Evolutionary conservation across 345 rosid species (phyloP).

Genomic region (Erodium maritimum): DNA sequence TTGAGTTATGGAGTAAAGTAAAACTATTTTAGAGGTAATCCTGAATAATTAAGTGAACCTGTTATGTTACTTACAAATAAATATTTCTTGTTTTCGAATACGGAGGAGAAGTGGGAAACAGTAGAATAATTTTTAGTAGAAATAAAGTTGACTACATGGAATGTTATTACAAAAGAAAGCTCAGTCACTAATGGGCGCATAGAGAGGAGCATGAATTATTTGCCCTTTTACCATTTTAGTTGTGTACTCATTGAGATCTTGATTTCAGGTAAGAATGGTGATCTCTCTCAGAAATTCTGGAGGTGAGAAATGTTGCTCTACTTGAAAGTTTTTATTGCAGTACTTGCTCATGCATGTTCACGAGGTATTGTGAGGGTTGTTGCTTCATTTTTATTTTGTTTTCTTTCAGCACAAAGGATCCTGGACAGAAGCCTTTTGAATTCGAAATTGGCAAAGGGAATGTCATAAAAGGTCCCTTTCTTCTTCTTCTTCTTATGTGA

Average conservation of each 20-base stretch:
- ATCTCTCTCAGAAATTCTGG: constrained; percentile 84
- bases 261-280: constrained; percentile 70
- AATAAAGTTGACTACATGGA: no score
- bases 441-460: constrained; percentile 74
- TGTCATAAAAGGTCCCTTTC: constrained; percentile 60
- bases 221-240: neutral
- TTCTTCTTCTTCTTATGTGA: no score
- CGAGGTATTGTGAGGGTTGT: neutral
- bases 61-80: no score
- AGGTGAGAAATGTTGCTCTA: constrained; percentile 33
- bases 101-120: no score
- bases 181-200: no score
- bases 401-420: constrained; percentile 66
- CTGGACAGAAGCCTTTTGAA: constrained; percentile 66
- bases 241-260: neutral
- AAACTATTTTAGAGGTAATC: no score
- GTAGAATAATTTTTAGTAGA: no score
- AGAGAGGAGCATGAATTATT: neutral
- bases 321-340: neutral
- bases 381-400: constrained; percentile 10
- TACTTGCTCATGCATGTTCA: neutral
- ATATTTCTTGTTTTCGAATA: no score
- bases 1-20: neutral
- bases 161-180: no score
- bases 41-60: no score